Conservation (phyloP, 495 filamentous ascomycete species). For the Neurospora tetraspora region DNA sequence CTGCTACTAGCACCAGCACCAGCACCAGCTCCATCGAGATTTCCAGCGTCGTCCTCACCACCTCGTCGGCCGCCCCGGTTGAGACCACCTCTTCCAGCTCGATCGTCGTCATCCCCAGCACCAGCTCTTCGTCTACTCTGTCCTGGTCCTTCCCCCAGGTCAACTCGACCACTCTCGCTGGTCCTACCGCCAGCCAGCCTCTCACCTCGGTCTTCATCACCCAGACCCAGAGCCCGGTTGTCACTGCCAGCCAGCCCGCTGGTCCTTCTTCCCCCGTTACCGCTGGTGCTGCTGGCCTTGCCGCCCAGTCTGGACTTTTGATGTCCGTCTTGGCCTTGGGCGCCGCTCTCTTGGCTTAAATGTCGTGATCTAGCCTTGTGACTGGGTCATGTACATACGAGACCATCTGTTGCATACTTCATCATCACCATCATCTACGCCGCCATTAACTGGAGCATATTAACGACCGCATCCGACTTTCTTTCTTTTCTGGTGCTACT, state of each 20-base stretch:
- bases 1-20: slow-evolving; percentile 17
- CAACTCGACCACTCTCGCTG: slow-evolving; percentile 29
- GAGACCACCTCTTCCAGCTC: slow-evolving; percentile 2
- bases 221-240: slow-evolving; percentile 15
- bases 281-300: slow-evolving; percentile 23
- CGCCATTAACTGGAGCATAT: slow-evolving; percentile 2
- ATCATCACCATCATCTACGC: background rate
- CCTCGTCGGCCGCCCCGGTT: background rate
- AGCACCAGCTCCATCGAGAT: slow-evolving; percentile 8
- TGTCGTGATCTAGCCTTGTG: background rate
- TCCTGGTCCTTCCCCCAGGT: slow-evolving; percentile 20
- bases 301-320: slow-evolving; percentile 32
- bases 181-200: slow-evolving; percentile 27
- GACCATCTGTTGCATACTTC: slow-evolving; percentile 5
- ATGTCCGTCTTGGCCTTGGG: slow-evolving; percentile 32
- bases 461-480: slow-evolving; percentile 12
- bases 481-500: background rate
- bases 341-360: slow-evolving; percentile 33
- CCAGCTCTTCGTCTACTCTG: slow-evolving; percentile 8
- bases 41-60: background rate
- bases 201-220: slow-evolving; percentile 17
- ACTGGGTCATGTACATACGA: background rate
- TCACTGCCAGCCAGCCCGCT: slow-evolving; percentile 13
- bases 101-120: background rate
- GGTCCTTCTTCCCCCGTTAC: slow-evolving; percentile 16